These are phyloP conservation scores for Scorias spongiosa DNA, from an alignment of 2,329 filamentous ascomycete species.

Conservation along the genomic window DNA sequence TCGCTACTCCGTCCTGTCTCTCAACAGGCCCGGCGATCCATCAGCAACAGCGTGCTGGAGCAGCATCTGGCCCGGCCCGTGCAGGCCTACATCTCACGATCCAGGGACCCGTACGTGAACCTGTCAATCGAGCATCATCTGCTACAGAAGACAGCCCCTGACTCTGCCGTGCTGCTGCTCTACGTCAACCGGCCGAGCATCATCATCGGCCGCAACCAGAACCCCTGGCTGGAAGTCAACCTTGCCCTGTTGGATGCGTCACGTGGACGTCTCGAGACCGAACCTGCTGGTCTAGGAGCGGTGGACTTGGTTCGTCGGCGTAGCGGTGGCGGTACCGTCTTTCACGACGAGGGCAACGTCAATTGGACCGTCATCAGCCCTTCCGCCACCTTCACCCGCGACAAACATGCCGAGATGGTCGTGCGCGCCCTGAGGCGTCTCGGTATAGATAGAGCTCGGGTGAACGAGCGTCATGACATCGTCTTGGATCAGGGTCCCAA, in stretches of 20 bases:
- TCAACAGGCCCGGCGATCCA: conserved; percentile 5
- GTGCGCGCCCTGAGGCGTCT: conserved; percentile 58
- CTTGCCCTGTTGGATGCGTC: conserved; percentile 43
- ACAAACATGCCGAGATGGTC: conserved; percentile 86
- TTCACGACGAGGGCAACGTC: conserved; percentile 83
- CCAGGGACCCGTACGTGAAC: conserved; percentile 68
- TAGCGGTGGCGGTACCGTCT: conserved; percentile 83
- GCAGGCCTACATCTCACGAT: conserved; percentile 35
- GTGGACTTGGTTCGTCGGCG: conserved; percentile 63
- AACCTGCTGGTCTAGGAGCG: conserved; percentile 24
- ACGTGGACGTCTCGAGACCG: conserved; percentile 17
- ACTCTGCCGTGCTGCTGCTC: conserved; percentile 67
- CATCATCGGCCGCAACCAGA: conserved; percentile 91
- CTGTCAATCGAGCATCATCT: conserved; percentile 89
- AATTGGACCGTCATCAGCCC: conserved; percentile 92
- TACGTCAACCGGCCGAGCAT: conserved; percentile 81
- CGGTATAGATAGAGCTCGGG: conserved; percentile 45
- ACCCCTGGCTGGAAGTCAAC: conserved; percentile 88
- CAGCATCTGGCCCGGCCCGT: conserved; percentile 15
- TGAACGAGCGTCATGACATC: conserved; percentile 89
- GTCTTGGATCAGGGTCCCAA: conserved; percentile 45
- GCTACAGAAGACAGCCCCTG: conserved; percentile 54
- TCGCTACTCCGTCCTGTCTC: background rate
- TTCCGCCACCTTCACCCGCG: conserved; percentile 57
- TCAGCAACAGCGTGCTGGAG: conserved; percentile 10